These are phyloP conservation scores for Fusarium xylarioides DNA, from an alignment of 2,329 filamentous ascomycete genomes.

Conservation along the genomic window DNA sequence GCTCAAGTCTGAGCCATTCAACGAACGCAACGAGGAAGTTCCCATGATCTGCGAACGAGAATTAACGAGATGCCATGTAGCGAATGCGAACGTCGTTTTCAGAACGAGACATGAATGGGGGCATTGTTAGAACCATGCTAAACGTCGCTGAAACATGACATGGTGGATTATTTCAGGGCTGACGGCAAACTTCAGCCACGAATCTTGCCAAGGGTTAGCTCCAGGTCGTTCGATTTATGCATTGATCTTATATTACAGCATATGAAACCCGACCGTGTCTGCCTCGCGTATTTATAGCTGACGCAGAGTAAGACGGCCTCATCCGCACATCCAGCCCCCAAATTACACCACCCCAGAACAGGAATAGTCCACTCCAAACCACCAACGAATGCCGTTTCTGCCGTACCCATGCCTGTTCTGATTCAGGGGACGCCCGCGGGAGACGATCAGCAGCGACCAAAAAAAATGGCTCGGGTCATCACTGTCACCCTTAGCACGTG, in stretches of 20 bases:
- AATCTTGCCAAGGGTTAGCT: neutral
- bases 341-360: neutral
- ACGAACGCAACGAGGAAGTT: neutral
- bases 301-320: neutral
- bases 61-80: neutral
- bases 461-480: neutral
- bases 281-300: neutral
- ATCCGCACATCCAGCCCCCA: neutral
- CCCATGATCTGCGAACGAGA: neutral
- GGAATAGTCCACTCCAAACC: neutral
- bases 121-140: fast-evolving
- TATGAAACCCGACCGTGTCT: neutral
- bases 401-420: neutral
- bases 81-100: neutral
- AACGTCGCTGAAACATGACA: neutral
- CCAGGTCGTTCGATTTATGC: neutral
- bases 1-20: neutral
- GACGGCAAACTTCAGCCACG: neutral
- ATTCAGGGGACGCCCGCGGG: neutral
- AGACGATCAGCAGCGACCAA: neutral
- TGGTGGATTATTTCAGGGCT: neutral
- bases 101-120: neutral
- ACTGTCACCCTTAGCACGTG: neutral
- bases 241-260: neutral
- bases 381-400: neutral